Evolutionary conservation across 202 grass and related monocot species (phyloP).

Genomic region (Setaria viridis): DNA sequence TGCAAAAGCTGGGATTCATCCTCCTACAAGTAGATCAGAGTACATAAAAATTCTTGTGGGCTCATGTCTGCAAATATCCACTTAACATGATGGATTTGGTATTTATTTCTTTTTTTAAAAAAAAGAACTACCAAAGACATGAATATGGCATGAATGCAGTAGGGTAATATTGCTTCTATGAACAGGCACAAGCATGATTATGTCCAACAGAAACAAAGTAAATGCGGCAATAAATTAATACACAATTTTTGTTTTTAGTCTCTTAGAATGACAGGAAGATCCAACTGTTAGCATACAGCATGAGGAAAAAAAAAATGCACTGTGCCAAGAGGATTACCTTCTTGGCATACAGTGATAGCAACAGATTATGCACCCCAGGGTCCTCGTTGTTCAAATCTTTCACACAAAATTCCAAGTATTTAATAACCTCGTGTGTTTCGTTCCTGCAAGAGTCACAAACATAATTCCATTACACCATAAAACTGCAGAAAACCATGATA

Average conservation of each 20-base stretch:
- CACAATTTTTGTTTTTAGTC: not conserved
- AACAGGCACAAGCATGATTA: not conserved
- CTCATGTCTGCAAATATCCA: slow-evolving; percentile 28
- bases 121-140: not conserved
- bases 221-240: slow-evolving; percentile 13
- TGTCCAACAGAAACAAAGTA: slow-evolving; percentile 43
- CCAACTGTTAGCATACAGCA: slow-evolving; percentile 60
- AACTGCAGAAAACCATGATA: slow-evolving; percentile 23
- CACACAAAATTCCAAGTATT: slow-evolving; percentile 98
- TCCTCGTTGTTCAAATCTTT: slow-evolving; percentile 86
- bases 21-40: slow-evolving; percentile 61
- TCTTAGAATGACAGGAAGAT: slow-evolving; percentile 19
- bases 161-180: slow-evolving; percentile 31
- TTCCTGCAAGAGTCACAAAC: slow-evolving; percentile 67
- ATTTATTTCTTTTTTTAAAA: slow-evolving; percentile 22
- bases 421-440: slow-evolving; percentile 96
- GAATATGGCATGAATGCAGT: slow-evolving; percentile 6
- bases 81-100: slow-evolving; percentile 13
- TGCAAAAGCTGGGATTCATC: slow-evolving; percentile 92
- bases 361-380: slow-evolving; percentile 92
- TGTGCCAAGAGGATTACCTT: slow-evolving; percentile 60
- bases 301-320: slow-evolving; percentile 46
- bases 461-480: slow-evolving; percentile 42
- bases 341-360: slow-evolving; percentile 89
- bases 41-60: slow-evolving; percentile 4